Percentiles rank a stretch among this genome's conserved stretches.
These are phyloP conservation scores for Carex littledalei DNA, from an alignment of 176 grass and related monocot species.

Conservation along the genomic window DNA sequence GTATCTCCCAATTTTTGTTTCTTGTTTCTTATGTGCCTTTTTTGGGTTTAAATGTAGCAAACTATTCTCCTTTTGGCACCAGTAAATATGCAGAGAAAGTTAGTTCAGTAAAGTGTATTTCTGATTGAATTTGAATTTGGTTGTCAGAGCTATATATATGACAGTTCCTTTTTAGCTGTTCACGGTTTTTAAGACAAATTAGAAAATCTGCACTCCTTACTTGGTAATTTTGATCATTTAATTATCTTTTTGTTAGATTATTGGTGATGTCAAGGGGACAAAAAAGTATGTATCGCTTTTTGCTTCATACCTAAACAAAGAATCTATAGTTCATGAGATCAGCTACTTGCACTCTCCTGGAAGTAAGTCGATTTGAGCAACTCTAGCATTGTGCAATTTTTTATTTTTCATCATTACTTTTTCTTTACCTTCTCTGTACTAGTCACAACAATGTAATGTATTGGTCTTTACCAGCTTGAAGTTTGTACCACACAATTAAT, in stretches of 20 bases:
- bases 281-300: conserved; percentile 79
- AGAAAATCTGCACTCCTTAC: not conserved
- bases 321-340: conserved; percentile 57
- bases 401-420: conserved; percentile 5
- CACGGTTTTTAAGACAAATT: not conserved
- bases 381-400: not conserved
- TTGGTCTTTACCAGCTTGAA: not conserved
- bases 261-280: conserved; percentile 52
- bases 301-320: conserved; percentile 56
- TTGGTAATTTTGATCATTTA: conserved; percentile 28
- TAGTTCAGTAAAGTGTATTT: not conserved
- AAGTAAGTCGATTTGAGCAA: conserved; percentile 55
- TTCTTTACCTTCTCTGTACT: not conserved
- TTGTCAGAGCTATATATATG: not conserved
- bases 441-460: not conserved
- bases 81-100: not conserved
- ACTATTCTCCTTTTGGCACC: not conserved
- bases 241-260: conserved; percentile 46
- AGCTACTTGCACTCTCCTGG: conserved; percentile 74
- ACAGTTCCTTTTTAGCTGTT: not conserved
- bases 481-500: not conserved
- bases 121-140: conserved; percentile 12
- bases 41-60: not conserved
- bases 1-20: not conserved
- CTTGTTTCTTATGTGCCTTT: not conserved